phyloP scores from a whole-genome alignment of 2,329 filamentous ascomycete species.

The Colletotrichum spaethianum region DNA sequence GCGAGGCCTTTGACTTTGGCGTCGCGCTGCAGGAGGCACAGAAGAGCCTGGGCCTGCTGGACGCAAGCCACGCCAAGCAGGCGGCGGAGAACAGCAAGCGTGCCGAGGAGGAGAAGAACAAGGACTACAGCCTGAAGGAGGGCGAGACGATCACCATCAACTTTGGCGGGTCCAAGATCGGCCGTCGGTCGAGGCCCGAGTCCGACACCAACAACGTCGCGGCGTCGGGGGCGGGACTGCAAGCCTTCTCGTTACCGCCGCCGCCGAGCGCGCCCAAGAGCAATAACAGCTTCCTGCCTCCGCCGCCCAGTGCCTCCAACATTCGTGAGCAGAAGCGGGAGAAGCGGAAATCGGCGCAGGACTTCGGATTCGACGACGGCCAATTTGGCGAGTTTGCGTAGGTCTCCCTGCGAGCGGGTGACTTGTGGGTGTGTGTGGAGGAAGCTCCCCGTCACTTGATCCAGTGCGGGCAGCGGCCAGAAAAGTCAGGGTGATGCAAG shows the following conservation, averaged over 20 bases:
- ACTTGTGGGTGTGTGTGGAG: not conserved
- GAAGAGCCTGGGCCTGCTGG: conserved; percentile 76
- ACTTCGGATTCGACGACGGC: conserved; percentile 88
- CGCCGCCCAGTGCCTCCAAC: conserved; percentile 75
- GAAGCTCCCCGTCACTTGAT: not conserved
- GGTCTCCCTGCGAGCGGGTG: conserved; percentile 3
- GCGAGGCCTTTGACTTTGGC: conserved; percentile 88
- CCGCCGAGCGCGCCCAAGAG: conserved; percentile 66
- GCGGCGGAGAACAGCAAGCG: conserved; percentile 53
- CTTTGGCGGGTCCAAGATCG: conserved; percentile 70
- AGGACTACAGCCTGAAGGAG: conserved; percentile 88
- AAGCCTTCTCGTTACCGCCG: conserved; percentile 81
- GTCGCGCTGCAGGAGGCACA: conserved; percentile 85
- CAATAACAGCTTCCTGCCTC: conserved; percentile 64
- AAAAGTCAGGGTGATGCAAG: conserved; percentile 5
- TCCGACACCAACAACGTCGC: conserved; percentile 45
- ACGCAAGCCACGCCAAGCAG: conserved; percentile 53
- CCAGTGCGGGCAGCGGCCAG: not conserved
- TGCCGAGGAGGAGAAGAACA: conserved; percentile 67
- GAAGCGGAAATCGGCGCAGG: conserved; percentile 69
- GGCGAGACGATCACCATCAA: conserved; percentile 91
- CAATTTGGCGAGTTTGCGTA: conserved; percentile 88
- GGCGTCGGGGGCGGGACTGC: conserved; percentile 50
- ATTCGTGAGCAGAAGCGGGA: conserved; percentile 73
- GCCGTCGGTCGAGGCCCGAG: conserved; percentile 56